Evolutionary conservation across 2,329 filamentous ascomycete species (phyloP).

Genomic region (Nemania sp.): DNA sequence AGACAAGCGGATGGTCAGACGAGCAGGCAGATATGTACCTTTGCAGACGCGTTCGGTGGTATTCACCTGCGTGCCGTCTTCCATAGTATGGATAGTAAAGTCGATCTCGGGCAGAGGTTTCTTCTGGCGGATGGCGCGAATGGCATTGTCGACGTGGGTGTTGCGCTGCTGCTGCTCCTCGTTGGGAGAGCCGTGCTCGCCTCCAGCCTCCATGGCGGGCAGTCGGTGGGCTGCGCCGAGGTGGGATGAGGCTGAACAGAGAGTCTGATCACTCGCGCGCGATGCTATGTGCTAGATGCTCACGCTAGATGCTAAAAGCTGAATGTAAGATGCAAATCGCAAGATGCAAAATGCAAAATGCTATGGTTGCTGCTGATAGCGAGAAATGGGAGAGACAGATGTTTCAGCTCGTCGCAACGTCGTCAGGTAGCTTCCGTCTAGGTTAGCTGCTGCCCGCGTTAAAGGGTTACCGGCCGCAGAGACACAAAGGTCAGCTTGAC

Average conservation of each 20-base stretch:
- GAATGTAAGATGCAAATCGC: too few relatives aligned
- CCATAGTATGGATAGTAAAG: conserved; percentile 98
- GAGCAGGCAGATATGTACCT: conserved; percentile 62
- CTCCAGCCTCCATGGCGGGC: conserved; percentile 55
- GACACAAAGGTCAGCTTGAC: too few relatives aligned
- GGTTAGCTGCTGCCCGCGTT: too few relatives aligned
- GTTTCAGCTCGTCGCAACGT: conserved; percentile 2
- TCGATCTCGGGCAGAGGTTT: conserved; percentile 96
- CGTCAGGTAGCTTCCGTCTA: neutral
- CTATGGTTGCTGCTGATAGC: too few relatives aligned
- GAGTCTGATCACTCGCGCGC: conserved; percentile 14
- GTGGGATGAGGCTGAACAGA: conserved; percentile 16
- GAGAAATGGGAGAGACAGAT: neutral
- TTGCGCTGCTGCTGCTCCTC: conserved; percentile 44
- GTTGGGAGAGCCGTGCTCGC: conserved; percentile 41
- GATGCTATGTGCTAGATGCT: too few relatives aligned
- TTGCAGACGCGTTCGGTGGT: conserved; percentile 96
- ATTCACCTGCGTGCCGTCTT: conserved; percentile 93
- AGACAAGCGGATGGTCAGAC: neutral
- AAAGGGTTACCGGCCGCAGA: too few relatives aligned
- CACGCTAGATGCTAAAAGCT: too few relatives aligned
- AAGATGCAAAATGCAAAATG: too few relatives aligned
- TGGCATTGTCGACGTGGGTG: conserved; percentile 80
- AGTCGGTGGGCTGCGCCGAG: conserved; percentile 29
- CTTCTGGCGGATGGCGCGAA: conserved; percentile 92